Base-by-base conservation (phyloP, 768 basidiomycete species). In the Mycena indigotica region DNA sequence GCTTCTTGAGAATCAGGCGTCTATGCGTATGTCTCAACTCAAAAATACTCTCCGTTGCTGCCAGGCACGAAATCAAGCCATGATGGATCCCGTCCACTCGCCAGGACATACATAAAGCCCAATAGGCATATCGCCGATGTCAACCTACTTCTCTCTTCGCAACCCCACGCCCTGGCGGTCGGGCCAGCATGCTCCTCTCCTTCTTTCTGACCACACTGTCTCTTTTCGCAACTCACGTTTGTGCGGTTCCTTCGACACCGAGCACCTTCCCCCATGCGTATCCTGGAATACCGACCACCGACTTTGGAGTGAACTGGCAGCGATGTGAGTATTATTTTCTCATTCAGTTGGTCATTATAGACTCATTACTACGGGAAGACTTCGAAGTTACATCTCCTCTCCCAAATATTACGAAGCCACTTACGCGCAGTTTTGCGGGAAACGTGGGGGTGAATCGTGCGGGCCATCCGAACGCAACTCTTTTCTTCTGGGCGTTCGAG, bases 401-500 rank as follows among this genome's bases (percentile, higher is more conserved):
- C 21, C 86, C 86, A 15, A 86, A 87, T 63, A 73, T 87, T 15
- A 84, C 84, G 0, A 82, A 81, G 64, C 62, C 72, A 28, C 64
- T 76, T 12, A 13, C 6, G 17, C 79, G 79, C 25, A 81, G 75
- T 63, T 88, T 78, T 62, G 85, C 87, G 0, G 87, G 87, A 39
- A 88, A 87, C 54, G 75, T 88, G 48, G 79, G 80, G 23, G 86
- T 88, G 3, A 75, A 83, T 57, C 78, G 86, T 48, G 69, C 71
- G 3, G 77, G 76, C 38, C 86, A 86, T 65, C 84, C 84, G 0
- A 87, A 88, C 49, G 71, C 86, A 54, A 87, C 86, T 0, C 75
- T 88, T 17, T 88, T 87, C 71, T 87, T 87, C 66, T 77, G 80
- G 72, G 86, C 78, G 13, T 85, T 85, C 60, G 86, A 88, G 64